Percentiles rank a stretch among this genome's conserved stretches.
Evolutionary conservation across 2,329 filamentous ascomycete genomes (phyloP).

Genomic region (Ophiosphaerella korrae): DNA sequence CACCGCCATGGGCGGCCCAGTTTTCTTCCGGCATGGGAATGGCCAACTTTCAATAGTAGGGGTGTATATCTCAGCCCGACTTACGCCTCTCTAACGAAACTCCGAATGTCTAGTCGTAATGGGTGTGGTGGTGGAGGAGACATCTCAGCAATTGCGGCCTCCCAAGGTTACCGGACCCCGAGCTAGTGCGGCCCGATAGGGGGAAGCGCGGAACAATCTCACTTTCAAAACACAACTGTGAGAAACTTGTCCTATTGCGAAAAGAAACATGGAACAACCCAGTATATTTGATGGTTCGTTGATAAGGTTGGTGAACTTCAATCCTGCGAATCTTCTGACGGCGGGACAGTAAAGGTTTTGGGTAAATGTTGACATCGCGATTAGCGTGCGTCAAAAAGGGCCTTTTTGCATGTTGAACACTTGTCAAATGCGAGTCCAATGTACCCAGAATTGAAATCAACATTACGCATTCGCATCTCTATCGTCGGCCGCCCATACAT

Average conservation of each 20-base stretch:
- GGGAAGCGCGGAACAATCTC: neutral
- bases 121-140: neutral
- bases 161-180: conserved; percentile 6
- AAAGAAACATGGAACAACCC: too few relatives aligned
- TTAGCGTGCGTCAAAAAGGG: too few relatives aligned
- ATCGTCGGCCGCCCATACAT: too few relatives aligned
- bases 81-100: neutral
- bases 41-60: neutral
- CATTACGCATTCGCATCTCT: too few relatives aligned
- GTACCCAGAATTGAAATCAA: neutral
- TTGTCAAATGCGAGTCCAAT: neutral
- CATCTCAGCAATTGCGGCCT: neutral
- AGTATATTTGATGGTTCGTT: too few relatives aligned
- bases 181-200: neutral
- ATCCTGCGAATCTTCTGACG: too few relatives aligned
- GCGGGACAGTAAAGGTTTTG: too few relatives aligned
- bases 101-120: neutral
- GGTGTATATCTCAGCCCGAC: neutral
- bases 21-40: conserved; percentile 38
- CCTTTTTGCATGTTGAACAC: neutral
- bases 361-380: too few relatives aligned
- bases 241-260: too few relatives aligned
- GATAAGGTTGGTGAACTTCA: too few relatives aligned
- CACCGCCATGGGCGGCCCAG: conserved; percentile 38
- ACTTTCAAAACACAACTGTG: too few relatives aligned